Evolutionary conservation across 352 stramenopile species (phyloP).

Genomic region (Phytophthora pinifolia): DNA sequence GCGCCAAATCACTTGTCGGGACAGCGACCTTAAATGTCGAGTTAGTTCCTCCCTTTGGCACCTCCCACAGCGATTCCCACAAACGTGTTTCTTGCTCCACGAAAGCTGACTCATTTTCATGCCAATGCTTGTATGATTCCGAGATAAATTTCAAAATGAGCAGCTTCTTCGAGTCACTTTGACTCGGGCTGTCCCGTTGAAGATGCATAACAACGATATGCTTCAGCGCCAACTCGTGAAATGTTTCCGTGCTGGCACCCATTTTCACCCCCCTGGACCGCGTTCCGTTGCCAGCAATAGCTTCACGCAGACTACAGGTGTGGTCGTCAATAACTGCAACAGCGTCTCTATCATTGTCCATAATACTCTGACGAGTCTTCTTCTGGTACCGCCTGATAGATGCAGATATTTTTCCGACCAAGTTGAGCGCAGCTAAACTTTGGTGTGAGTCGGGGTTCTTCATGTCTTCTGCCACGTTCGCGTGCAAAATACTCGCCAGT

Average conservation of each 20-base stretch:
- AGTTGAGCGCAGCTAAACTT: constrained; percentile 61
- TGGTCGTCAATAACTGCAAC: constrained; percentile 56
- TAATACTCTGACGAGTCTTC: constrained; percentile 22
- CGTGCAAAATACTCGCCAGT: constrained; percentile 62
- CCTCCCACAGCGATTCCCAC: constrained; percentile 59
- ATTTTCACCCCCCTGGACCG: not conserved
- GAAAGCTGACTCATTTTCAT: not conserved
- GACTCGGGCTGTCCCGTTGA: constrained; percentile 31
- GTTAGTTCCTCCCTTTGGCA: constrained; percentile 28
- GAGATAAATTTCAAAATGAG: constrained; percentile 60
- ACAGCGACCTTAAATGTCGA: constrained; percentile 45
- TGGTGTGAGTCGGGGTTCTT: constrained; percentile 74
- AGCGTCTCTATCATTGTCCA: constrained; percentile 51
- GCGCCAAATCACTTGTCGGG: constrained; percentile 44
- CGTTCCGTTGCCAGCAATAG: constrained; percentile 14
- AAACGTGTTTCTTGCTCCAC: constrained; percentile 30
- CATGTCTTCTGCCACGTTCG: constrained; percentile 52
- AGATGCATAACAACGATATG: constrained; percentile 67
- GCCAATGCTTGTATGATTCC: constrained; percentile 23
- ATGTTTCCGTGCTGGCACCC: not conserved
- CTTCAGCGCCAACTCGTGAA: constrained; percentile 45
- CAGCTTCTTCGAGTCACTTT: constrained; percentile 52
- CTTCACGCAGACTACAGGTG: constrained; percentile 29
- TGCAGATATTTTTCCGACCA: constrained; percentile 79
- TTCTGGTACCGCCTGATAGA: constrained; percentile 68